These are phyloP conservation scores for Coniferiporia weirii DNA, from an alignment of 1,284 basidiomycete species.

Conservation along the genomic window DNA sequence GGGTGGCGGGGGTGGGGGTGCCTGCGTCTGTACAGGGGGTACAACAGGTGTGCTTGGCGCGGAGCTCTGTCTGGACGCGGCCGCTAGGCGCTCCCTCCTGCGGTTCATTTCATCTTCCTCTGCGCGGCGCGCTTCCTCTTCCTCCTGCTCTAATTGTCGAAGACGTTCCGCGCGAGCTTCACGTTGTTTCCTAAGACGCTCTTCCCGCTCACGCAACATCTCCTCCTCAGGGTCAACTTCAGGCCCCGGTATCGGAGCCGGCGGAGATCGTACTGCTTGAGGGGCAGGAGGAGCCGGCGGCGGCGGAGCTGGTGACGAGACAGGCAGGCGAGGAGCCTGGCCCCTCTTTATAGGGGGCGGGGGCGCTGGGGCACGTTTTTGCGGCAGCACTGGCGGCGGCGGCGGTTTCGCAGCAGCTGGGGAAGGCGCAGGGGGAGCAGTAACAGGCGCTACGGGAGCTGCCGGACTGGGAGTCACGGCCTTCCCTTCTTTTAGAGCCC, in stretches of 20 bases:
- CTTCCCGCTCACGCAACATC: conserved; percentile 57
- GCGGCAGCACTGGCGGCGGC: conserved; percentile 29
- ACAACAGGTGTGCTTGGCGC: conserved; percentile 32
- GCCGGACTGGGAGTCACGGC: conserved; percentile 27
- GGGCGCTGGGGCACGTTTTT: conserved; percentile 32
- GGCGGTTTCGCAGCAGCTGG: conserved; percentile 27
- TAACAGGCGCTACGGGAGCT: neutral
- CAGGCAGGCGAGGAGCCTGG: conserved; percentile 27
- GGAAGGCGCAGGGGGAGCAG: conserved; percentile 24
- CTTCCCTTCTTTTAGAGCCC: conserved; percentile 48
- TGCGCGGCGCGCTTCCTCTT: conserved; percentile 56
- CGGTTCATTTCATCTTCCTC: conserved; percentile 52
- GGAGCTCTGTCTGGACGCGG: conserved; percentile 36
- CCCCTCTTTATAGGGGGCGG: conserved; percentile 31
- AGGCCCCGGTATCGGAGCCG: conserved; percentile 33
- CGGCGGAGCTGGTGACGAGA: conserved; percentile 25
- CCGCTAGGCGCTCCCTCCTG: conserved; percentile 33
- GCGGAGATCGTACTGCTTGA: conserved; percentile 22
- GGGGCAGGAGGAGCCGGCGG: conserved; percentile 28
- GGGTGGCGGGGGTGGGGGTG: conserved; percentile 22
- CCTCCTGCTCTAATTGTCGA: conserved; percentile 65
- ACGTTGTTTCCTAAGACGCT: conserved; percentile 57
- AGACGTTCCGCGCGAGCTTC: conserved; percentile 61
- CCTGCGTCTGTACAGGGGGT: conserved; percentile 26
- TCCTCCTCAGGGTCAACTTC: conserved; percentile 62